Percentiles rank a stretch among this genome's conserved stretches.
Conservation (phyloP, 1,139 yeast genomes). For the Diutina ranongensis region DNA sequence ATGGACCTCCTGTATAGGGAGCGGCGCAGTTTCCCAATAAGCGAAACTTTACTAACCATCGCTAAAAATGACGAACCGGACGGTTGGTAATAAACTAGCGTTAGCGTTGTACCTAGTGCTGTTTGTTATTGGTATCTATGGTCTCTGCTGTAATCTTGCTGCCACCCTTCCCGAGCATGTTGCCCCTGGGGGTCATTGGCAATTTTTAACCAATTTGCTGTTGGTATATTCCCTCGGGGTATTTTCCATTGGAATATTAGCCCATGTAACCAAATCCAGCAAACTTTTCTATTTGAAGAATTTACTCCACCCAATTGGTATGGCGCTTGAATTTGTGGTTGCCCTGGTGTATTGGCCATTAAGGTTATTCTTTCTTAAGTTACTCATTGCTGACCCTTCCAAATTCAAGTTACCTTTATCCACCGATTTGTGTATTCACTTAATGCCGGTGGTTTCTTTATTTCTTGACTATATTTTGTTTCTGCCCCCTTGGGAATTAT, state of each 20-base stretch:
- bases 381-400: conserved; percentile 24
- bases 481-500: conserved; percentile 36
- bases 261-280: conserved; percentile 21
- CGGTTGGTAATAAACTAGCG: conserved; percentile 22
- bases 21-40: no score
- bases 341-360: conserved; percentile 58
- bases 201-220: conserved; percentile 56
- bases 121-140: conserved; percentile 21
- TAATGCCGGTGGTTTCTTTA: conserved; percentile 43
- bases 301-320: conserved; percentile 36
- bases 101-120: conserved; percentile 18
- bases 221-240: conserved; percentile 35
- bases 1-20: no score
- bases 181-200: conserved; percentile 49
- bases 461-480: conserved; percentile 42
- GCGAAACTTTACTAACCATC: no score
- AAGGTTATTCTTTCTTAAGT: conserved; percentile 34
- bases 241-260: conserved; percentile 27
- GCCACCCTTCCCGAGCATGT: conserved; percentile 36
- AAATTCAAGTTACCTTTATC: conserved; percentile 28
- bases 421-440: conserved; percentile 47
- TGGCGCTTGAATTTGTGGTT: conserved; percentile 49
- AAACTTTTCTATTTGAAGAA: conserved; percentile 21
- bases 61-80: background rate
- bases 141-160: conserved; percentile 13